Base-by-base conservation (phyloP, 2,329 filamentous ascomycete genomes). In the Chaetomium olivaceum region DNA sequence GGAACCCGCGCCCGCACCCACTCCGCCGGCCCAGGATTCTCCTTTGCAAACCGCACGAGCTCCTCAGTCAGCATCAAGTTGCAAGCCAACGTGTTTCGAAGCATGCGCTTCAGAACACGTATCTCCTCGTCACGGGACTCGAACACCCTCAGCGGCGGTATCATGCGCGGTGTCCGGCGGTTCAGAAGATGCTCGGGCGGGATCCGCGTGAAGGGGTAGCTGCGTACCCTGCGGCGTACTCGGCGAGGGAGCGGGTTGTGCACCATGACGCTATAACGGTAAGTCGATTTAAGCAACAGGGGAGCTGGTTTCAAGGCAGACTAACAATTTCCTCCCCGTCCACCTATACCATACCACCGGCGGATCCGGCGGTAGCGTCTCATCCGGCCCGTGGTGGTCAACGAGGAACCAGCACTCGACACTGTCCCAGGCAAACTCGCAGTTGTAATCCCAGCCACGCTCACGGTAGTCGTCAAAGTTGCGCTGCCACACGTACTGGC, bases 341-440 rank as follows among this genome's bases (percentile, higher is more conserved):
- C 50, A 61, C 43, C 14, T 23, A 55, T 61, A 61, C 59, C 50
- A 61, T 21, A 61, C 7, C 27, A 61, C 11, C 2, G 50, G 50
- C 23, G 48, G 59, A 23, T 61, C 50, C 16, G 33, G 33, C 23
- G 50, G 36, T 9, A 14, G 59, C 23, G 2, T 54, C 11, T 50
- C 33, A 36, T 61, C 50, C 33, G 50, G 59, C 16, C 59, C 50
- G 50, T 61, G 59, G 51, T 61, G 59, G 59, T 61, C 59, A 16
- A 61, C 23, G n/a, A 61, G 59, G 36, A 61, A 61, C 59, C 59
- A 61, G 36, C 59, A 61, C 59, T 54, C 50, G 51, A 43, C 23
- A 16, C 55, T 55, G 31, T 61, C 59, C 33, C 54, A 8, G 59
- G 59, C 59, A 31, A 61, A 61, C 7, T 84, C n/a, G 50, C 58